Percentiles rank a stretch among this genome's conserved stretches.
Conservation (phyloP, 257 asterid genomes). For the Gentiana straminea region DNA sequence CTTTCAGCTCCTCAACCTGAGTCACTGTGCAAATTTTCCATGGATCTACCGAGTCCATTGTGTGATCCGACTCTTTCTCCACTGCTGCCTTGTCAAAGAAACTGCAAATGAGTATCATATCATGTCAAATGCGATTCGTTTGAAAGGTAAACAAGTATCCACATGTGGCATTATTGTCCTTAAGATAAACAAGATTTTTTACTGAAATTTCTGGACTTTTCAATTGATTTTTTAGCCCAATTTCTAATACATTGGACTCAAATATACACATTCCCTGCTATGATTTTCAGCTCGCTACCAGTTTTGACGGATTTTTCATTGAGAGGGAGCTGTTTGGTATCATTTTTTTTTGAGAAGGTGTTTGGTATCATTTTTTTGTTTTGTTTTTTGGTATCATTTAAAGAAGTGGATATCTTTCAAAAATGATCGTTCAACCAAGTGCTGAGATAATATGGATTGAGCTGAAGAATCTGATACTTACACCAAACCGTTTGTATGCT, state of each 20-base stretch:
- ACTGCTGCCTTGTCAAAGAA: slow-evolving; percentile 68
- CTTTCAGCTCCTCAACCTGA: slow-evolving; percentile 61
- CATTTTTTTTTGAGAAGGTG: too few relatives aligned
- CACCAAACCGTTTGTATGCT: slow-evolving; percentile 37
- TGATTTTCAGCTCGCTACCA: too few relatives aligned
- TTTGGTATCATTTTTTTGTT: too few relatives aligned
- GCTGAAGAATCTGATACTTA: slow-evolving; percentile 12
- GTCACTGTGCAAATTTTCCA: slow-evolving; percentile 73
- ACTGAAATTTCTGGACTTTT: neutral
- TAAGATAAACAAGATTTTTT: neutral
- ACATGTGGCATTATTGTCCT: neutral
- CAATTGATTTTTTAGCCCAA: neutral
- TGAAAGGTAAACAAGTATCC: too few relatives aligned
- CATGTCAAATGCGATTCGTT: neutral
- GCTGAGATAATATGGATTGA: neutral
- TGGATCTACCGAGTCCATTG: slow-evolving; percentile 15
- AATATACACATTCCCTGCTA: too few relatives aligned
- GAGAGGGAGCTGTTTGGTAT: too few relatives aligned
- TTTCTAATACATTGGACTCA: neutral
- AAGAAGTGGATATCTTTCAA: too few relatives aligned
- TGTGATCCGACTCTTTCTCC: slow-evolving; percentile 24
- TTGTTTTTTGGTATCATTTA: too few relatives aligned
- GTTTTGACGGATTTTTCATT: too few relatives aligned
- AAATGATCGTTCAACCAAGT: neutral
- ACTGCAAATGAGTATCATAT: slow-evolving; percentile 16